Conservation (phyloP, 2,329 filamentous ascomycete species). For the Aspergillus sp. region DNA sequence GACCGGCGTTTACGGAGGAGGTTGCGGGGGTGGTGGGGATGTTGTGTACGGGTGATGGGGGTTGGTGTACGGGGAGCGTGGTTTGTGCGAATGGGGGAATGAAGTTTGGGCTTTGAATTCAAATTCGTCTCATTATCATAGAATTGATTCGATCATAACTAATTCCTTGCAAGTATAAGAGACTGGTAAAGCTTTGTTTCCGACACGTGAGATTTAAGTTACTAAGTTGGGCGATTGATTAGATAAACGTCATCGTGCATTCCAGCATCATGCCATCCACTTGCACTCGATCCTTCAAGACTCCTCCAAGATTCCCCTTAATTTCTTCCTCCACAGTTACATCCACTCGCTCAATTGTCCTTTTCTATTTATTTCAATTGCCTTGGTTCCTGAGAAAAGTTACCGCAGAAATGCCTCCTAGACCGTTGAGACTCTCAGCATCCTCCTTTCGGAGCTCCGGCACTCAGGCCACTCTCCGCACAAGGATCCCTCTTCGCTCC, state of each 20-base stretch:
- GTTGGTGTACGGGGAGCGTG: slow-evolving; percentile 77
- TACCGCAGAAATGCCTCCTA: not conserved
- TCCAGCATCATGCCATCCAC: slow-evolving; percentile 4
- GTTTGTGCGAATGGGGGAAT: slow-evolving; percentile 80
- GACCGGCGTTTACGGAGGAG: slow-evolving; percentile 67
- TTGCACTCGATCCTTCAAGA: not conserved
- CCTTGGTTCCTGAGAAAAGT: not conserved
- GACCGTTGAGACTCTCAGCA: not conserved
- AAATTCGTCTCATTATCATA: not conserved
- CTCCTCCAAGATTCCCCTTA: not conserved
- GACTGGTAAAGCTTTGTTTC: not conserved
- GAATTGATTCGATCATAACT: not conserved
- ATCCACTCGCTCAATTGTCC: not conserved
- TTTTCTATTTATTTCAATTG: not conserved
- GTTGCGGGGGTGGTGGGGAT: slow-evolving; percentile 75
- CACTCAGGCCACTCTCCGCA: not conserved
- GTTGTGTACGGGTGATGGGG: slow-evolving; percentile 69
- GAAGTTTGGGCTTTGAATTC: slow-evolving; percentile 30
- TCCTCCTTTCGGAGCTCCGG: not conserved
- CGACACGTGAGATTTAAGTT: not conserved
- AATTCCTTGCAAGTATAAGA: too few species aligned
- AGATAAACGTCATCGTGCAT: slow-evolving; percentile 9
- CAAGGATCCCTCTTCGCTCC: not conserved
- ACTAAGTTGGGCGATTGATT: not conserved
- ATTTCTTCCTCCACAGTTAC: not conserved